Evolutionary conservation across 805 yeast genomes (phyloP), one percentile per base, ranked within the genome.

Genomic region (Saccharomycopsis schoenii): DNA sequence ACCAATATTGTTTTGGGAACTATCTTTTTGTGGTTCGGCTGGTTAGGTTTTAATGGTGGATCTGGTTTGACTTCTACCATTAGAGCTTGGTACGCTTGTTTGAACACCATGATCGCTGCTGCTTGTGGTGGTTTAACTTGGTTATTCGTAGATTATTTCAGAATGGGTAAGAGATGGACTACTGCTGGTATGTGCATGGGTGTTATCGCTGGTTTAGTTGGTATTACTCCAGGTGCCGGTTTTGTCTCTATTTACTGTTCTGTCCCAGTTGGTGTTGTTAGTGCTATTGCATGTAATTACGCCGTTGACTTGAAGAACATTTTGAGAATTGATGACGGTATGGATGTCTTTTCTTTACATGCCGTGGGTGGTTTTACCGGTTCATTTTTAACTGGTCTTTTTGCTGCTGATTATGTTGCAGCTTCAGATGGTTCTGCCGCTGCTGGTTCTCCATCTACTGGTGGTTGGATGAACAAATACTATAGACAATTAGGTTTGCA

Each of bases 31-130:
- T 93, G 97, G 97, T 91, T 94, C 69, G 99, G 98, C 42, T 94
- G 99, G 99, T 91, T 91, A 70, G 97, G 97, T 50, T 94, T 94
- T 84, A 94, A 94, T 81, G 97, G 97, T 74, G 98, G 98, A 69
- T 90, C 97, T 56, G 88, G 97, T 58, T 97, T 97, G 74, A 87
- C 90, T 71, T 89, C 97, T 42, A 76, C 93, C 64, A 84, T 94
- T 72, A 86, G 97, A 76, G 92, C 97, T 61, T 89, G 90, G 88
- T 91, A 91, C 78, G 97, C 97, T 43, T 82, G 88, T 72, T 86
- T 88, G 70, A 91, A 89, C 81, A 93, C 98, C 70, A 90, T 93
- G 76, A 72, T 93, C 68, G 97, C 98, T 58, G 98, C 98, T 64
- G 85, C 96, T 14, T 75, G 83, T 68, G 98, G 97, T 77, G 97